A percentile compares a stretch with the other conserved stretches of the same genome.
Conservation (phyloP, 176 grass and related monocot genomes). For the Cenchrus fungigraminus region DNA sequence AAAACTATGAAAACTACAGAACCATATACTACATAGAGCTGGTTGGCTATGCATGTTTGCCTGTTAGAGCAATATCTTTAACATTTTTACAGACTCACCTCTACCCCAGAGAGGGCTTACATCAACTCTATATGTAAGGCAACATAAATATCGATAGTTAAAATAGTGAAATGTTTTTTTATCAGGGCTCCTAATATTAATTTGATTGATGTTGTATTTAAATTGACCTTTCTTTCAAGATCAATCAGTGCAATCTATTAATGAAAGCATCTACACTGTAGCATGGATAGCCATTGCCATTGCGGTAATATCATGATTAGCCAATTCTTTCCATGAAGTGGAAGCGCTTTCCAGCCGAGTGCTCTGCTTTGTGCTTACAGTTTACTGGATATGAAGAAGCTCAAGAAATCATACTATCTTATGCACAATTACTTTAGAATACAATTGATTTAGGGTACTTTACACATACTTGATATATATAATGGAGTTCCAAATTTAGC, state of each 20-base stretch:
- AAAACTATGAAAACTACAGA: not conserved
- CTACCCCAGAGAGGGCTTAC: not conserved
- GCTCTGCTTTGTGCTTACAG: not conserved
- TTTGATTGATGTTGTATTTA: not conserved
- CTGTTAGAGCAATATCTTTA: not conserved
- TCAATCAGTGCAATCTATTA: not conserved
- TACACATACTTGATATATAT: not conserved
- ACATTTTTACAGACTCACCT: not conserved
- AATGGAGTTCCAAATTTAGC: not conserved
- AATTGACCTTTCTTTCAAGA: not conserved
- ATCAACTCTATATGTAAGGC: not conserved
- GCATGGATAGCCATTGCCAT: not conserved
- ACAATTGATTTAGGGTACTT: not conserved
- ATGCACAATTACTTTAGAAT: not conserved
- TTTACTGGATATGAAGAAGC: not conserved
- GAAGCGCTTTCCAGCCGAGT: not conserved
- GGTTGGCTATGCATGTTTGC: not conserved
- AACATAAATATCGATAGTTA: not conserved
- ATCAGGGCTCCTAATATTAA: not conserved
- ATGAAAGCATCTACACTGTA: not conserved
- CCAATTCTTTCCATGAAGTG: not conserved
- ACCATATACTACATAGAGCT: too few relatives aligned
- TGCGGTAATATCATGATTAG: not conserved
- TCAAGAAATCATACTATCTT: not conserved
- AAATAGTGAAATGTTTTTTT: not conserved